Evolutionary conservation across 2,329 filamentous ascomycete genomes (phyloP), one percentile per base, ranked within the genome.

Genomic region (Claviceps cyperi): DNA sequence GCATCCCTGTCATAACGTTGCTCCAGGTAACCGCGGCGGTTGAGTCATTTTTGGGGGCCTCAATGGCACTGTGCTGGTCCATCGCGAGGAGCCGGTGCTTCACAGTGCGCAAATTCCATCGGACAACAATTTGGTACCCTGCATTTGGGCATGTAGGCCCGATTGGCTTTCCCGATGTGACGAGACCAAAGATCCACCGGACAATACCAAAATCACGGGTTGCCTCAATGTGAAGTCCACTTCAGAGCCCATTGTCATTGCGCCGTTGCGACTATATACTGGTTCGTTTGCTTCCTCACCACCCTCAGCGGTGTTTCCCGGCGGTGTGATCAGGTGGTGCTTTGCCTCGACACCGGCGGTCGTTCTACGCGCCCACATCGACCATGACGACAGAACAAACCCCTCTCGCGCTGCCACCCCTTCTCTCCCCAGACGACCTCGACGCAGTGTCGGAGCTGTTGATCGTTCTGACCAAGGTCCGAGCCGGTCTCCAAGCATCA

Each of bases 401-500:
- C 60, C 70, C 67, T 21, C 71, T 75, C 60, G 69, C 71, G 54
- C 69, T 78, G 52, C 75, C 83, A 35, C 69, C 77, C 2, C 80
- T 83, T 50, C 84, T 92, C 54, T 78, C 86, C 47, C 85, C 90
- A 28, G 83, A 90, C 65, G 80, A 81, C 47, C 87, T 96, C 69
- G 90, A 95, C 70, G 80, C 88, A 57, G 77, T 94, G 49, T 87
- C 89, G 24, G 81, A 89, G 60, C 79, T 96, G 49, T 83, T 87
- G 60, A 75, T 81, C 52, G 79, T 94, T 57, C 80, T 96, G 53
- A 74, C 80, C 56, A 85, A 86, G 47, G 77, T 96, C 17, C 79
- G 85, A 57, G 62, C 65, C 38, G 72, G 70, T 15, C 66, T 71
- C 57, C 58, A 69, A 60, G 63, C 68, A 44, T 65, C 65, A 11